Evolutionary conservation across 1,284 basidiomycete genomes (phyloP).

Genomic region (Jaminaea rosea): DNA sequence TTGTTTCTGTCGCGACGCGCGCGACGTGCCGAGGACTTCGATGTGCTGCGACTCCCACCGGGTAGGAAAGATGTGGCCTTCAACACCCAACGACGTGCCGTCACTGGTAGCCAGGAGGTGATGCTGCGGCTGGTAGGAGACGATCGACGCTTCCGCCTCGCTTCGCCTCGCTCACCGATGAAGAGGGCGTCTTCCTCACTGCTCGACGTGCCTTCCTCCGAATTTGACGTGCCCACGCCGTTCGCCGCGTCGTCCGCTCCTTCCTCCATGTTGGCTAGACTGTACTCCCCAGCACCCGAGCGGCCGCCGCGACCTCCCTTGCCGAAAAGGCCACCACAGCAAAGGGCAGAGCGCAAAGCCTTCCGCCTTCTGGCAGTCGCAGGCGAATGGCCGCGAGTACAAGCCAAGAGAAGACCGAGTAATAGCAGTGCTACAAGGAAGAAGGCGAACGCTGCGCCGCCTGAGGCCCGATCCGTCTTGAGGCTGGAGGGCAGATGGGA

Average conservation of each 20-base stretch:
- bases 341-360: conserved; percentile 20
- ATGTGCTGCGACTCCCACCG: too few species aligned
- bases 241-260: conserved; percentile 12
- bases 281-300: conserved; percentile 28
- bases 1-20: too few species aligned
- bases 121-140: not conserved
- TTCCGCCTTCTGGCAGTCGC: conserved; percentile 19
- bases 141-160: not conserved
- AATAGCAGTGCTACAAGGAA: conserved; percentile 15
- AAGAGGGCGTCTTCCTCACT: not conserved
- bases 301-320: conserved; percentile 9
- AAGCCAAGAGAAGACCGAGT: conserved; percentile 17
- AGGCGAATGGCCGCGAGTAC: conserved; percentile 23
- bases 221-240: not conserved
- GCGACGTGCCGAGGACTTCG: too few species aligned
- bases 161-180: not conserved
- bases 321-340: conserved; percentile 11
- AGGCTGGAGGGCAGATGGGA: conserved; percentile 10
- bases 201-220: not conserved
- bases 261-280: conserved; percentile 39
- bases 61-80: not conserved
- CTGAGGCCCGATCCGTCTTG: conserved; percentile 11
- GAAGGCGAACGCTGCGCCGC: conserved; percentile 13
- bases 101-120: not conserved
- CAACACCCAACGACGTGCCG: not conserved